Evolutionary conservation across 495 filamentous ascomycete genomes (phyloP), one percentile per base, ranked within the genome.

Genomic region (Thermochaetoides thermophila): DNA sequence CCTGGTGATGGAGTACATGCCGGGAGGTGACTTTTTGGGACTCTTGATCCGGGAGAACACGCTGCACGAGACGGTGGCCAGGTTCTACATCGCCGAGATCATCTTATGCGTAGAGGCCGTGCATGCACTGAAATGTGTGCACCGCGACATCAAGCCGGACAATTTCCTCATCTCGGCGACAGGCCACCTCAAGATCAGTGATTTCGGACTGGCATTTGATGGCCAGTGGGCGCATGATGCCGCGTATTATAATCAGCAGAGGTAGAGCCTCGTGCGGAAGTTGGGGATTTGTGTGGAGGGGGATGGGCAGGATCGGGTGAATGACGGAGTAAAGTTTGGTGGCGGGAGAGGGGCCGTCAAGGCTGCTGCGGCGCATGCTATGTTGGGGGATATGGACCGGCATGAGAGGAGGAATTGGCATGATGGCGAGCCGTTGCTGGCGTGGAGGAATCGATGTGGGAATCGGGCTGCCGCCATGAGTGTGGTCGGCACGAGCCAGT

Each of bases 1-100:
- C 47, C 72, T 96, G 8, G 78, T 92, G 35, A 94, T 94, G 84
- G 85, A 96, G 37, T 96, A 92, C 48, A 91, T 92, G 82, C 76
- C 91, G 5, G 87, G 87, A 11, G 87, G 87, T 2, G 87, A 96
- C 49, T 94, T 96, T 42, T 65, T 96, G 3, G 80, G 81, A 1
- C 59, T 92, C 5, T 55, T 96, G 7, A 79, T 93, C 40, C 76
- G 85, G 17, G 78, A 84, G 48, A 77, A 82, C 35, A 69, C 78
- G 3, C 68, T 96, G 7, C 70, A 69, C 33, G 87, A 96, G 52
- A 60, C 67, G 5, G 73, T 80, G 27, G 76, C 84, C 3, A 71
- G 72, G 31, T 93, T 80, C 64, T 96, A 96, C 46, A 60, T 87
- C 27, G 83, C 87, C 8, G 86, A 96, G 60, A 96, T 94, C 84